A percentile compares a stretch with the other conserved stretches of the same genome.
Evolutionary conservation across 2,329 filamentous ascomycete genomes (phyloP).

Genomic region (Fusarium torulosum): DNA sequence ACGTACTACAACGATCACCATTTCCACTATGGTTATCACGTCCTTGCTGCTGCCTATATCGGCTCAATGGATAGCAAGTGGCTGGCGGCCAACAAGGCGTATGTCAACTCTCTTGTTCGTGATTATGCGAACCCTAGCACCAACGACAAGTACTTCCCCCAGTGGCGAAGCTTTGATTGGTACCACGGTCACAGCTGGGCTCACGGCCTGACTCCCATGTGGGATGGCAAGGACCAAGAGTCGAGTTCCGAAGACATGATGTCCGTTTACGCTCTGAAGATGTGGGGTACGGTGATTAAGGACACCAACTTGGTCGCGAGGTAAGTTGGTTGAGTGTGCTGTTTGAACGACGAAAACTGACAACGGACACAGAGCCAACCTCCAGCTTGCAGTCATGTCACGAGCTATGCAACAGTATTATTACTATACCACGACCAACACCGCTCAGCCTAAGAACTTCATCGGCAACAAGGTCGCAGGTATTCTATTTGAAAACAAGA

Average conservation of each 20-base stretch:
- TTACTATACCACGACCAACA: conserved; percentile 79
- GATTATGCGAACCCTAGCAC: conserved; percentile 83
- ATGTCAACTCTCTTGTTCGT: conserved; percentile 85
- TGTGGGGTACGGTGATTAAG: conserved; percentile 88
- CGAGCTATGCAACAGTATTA: conserved; percentile 85
- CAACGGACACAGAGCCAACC: conserved; percentile 68
- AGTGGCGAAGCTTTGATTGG: conserved; percentile 90
- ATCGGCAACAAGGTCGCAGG: conserved; percentile 80
- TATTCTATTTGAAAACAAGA: conserved; percentile 92
- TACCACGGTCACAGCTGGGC: conserved; percentile 96
- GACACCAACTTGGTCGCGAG: conserved; percentile 84
- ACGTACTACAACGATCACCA: conserved; percentile 84
- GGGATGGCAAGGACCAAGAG: conserved; percentile 86
- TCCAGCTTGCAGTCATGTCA: conserved; percentile 84
- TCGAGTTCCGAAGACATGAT: conserved; percentile 92
- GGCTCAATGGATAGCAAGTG: conserved; percentile 81
- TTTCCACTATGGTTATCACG: conserved; percentile 88
- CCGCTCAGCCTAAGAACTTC: conserved; percentile 78
- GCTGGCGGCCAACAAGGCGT: conserved; percentile 79
- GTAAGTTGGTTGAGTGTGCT: conserved; percentile 50
- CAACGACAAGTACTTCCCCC: conserved; percentile 81
- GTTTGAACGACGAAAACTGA: conserved; percentile 7
- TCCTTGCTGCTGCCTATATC: conserved; percentile 87
- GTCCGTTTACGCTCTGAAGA: conserved; percentile 87
- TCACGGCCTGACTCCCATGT: conserved; percentile 77